These are phyloP conservation scores for Lenzites betulinus DNA, from an alignment of 768 basidiomycete species.

Conservation along the genomic window DNA sequence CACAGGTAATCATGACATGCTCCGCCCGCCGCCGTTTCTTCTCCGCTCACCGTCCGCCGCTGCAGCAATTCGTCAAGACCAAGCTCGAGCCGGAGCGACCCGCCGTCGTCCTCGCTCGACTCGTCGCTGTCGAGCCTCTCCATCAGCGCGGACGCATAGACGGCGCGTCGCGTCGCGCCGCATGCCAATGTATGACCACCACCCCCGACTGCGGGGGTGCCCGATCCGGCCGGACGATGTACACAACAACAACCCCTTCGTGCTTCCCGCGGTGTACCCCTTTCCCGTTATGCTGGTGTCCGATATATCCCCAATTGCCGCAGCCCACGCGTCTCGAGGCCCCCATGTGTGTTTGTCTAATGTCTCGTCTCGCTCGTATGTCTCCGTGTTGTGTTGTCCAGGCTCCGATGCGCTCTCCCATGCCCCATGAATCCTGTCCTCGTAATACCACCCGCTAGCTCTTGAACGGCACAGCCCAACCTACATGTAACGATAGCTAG, in stretches of 20 bases:
- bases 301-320: slow-evolving; percentile 2
- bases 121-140: slow-evolving; percentile 29
- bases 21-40: neutral
- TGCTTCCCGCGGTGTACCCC: slow-evolving; percentile 5
- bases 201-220: neutral
- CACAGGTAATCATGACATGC: slow-evolving; percentile 29
- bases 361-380: no score
- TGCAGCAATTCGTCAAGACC: slow-evolving; percentile 30
- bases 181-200: no score
- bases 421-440: neutral
- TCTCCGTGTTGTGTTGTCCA: no score
- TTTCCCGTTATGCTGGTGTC: neutral
- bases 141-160: slow-evolving; percentile 18
- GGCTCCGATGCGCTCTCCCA: neutral
- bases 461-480: slow-evolving; percentile 9
- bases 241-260: neutral
- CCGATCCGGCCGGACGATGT: slow-evolving; percentile 8
- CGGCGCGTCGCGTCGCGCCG: no score
- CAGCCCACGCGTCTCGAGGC: neutral
- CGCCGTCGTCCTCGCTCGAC: slow-evolving; percentile 27
- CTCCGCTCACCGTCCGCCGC: neutral
- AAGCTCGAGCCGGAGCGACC: slow-evolving; percentile 35
- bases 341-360: neutral
- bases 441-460: slow-evolving; percentile 17
- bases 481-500: slow-evolving; percentile 19